Percentiles rank a stretch among this genome's conserved stretches.
phyloP scores from a whole-genome alignment of 345 rosid genomes.

The Acer negundo region DNA sequence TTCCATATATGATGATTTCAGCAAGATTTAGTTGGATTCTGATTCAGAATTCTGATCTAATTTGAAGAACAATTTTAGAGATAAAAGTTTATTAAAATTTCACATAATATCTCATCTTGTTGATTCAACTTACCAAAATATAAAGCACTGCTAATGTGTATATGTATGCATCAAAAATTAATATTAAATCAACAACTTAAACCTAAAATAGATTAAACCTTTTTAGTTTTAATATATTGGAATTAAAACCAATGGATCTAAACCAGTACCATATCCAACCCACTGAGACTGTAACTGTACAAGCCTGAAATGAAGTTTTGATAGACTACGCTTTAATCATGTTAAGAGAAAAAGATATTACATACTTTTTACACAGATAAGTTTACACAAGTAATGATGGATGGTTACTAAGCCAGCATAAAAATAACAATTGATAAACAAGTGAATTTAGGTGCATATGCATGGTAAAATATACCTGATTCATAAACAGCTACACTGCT shows the following conservation, averaged over 20 bases:
- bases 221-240: background rate
- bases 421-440: background rate
- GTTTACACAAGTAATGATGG: background rate
- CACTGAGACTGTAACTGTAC: too few species aligned
- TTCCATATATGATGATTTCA: background rate
- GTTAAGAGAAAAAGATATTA: too few species aligned
- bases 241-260: background rate
- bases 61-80: slow-evolving; percentile 1
- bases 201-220: too few species aligned
- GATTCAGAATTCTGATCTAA: background rate
- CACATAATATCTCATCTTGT: background rate
- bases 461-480: background rate
- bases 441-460: background rate
- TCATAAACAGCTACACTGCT: background rate
- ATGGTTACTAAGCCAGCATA: background rate
- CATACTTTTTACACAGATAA: too few species aligned
- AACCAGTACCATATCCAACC: background rate
- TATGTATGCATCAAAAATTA: background rate
- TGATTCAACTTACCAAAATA: slow-evolving; percentile 9
- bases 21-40: background rate
- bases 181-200: background rate
- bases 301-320: too few species aligned
- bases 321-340: too few species aligned
- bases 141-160: background rate
- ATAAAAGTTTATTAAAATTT: background rate